Percentiles rank a stretch among this genome's conserved stretches.
These are phyloP conservation scores for Rhododendron ferrugineum DNA, from an alignment of 148 eudicot genomes.

Conservation along the genomic window DNA sequence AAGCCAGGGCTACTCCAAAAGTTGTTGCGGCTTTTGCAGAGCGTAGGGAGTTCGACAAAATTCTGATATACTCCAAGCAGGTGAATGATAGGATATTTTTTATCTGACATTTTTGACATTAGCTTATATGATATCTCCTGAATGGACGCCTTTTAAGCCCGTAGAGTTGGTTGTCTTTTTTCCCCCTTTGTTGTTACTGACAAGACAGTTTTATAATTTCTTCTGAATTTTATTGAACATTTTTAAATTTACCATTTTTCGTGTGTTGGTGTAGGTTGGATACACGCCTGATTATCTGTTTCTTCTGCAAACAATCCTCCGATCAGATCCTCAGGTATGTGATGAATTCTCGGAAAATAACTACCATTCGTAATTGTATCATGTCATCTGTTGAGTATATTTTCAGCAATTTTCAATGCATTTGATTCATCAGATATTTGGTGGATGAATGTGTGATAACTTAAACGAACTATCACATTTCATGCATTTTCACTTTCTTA, in stretches of 20 bases:
- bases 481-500: neutral
- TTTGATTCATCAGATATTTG: neutral
- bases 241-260: neutral
- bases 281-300: slow-evolving; percentile 93
- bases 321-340: slow-evolving; percentile 90
- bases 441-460: neutral
- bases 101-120: neutral
- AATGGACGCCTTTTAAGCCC: neutral
- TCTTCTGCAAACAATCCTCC: slow-evolving; percentile 90
- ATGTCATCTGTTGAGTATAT: neutral
- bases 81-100: slow-evolving; percentile 22
- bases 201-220: neutral
- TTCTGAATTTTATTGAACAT: neutral
- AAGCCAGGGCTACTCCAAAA: slow-evolving; percentile 97
- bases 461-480: neutral
- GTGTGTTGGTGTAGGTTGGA: slow-evolving; percentile 60
- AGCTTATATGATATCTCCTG: neutral
- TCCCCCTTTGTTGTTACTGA: neutral
- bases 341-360: neutral
- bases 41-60: slow-evolving; percentile 93
- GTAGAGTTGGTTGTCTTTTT: neutral
- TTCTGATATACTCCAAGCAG: slow-evolving; percentile 92
- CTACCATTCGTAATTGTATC: neutral
- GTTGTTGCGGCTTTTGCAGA: slow-evolving; percentile 98
- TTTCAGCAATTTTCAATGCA: neutral